Conservation (phyloP, 1,284 basidiomycete species). For the Cryptococcus sp. region DNA sequence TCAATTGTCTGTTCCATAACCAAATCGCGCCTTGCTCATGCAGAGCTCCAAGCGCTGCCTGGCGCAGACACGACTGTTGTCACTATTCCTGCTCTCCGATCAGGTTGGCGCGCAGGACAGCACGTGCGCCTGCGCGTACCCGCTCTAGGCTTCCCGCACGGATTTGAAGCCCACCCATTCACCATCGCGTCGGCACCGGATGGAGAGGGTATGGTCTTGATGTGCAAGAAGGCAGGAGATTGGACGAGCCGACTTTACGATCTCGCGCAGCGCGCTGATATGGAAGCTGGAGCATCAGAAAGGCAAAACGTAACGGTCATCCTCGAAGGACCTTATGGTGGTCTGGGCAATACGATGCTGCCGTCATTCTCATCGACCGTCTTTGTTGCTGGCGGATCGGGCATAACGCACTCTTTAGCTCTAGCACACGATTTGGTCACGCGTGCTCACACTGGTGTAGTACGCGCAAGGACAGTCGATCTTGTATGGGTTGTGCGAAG, state of each 20-base stretch:
- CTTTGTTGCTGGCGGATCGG: conserved; percentile 50
- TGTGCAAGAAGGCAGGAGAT: conserved; percentile 47
- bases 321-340: conserved; percentile 52
- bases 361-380: conserved; percentile 48
- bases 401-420: conserved; percentile 46
- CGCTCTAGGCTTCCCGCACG: conserved; percentile 26
- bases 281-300: conserved; percentile 9
- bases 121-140: conserved; percentile 52
- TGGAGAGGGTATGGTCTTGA: conserved; percentile 44
- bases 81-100: conserved; percentile 39
- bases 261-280: conserved; percentile 16
- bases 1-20: conserved; percentile 36
- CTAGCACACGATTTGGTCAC: conserved; percentile 44
- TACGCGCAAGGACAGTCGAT: conserved; percentile 48
- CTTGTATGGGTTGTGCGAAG: conserved; percentile 50
- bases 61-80: conserved; percentile 45
- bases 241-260: conserved; percentile 47
- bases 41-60: conserved; percentile 42
- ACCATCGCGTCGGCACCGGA: conserved; percentile 53
- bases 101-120: conserved; percentile 55
- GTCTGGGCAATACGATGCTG: conserved; percentile 45
- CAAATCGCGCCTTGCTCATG: conserved; percentile 45
- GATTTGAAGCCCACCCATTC: conserved; percentile 51
- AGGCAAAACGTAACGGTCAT: conserved; percentile 26
- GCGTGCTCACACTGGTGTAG: conserved; percentile 41